Evolutionary conservation across 1,139 yeast genomes (phyloP), one percentile per base, ranked within the genome.

Genomic region (Fermentozyma sake): DNA sequence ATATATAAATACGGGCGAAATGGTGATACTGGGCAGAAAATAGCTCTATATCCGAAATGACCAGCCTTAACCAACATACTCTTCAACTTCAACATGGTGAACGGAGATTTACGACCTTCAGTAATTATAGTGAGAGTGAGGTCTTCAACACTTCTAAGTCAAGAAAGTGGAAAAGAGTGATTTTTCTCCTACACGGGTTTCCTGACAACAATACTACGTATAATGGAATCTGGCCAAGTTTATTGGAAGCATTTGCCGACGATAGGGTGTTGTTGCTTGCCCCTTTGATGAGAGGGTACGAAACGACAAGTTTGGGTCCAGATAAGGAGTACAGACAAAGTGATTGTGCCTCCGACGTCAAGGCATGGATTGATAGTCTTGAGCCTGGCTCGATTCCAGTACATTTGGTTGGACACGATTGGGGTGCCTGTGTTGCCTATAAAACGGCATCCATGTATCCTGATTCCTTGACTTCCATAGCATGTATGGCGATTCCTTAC

Each of bases 381-480:
- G 41, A 44, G 23, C 45, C 48, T 2, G 34, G 38, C 8, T 23
- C 31, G 6, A 42, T 52, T n/a, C 63, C 66, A 2, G 60, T 65
- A 5, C 68, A 65, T 37, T 36, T 66, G 19, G 46, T 66, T 12
- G 71, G 71, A 6, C 72, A 66, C 37, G 72, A 66, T 41, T 66
- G 72, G 72, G 72, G 72, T 15, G 70, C 72, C 2, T 44, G 62
- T 14, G 46, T 55, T 17, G 41, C 61, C 8, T 64, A 52, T 42
- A 60, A 61, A 35, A 45, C 63, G 2, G 64, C 69, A 3, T 45
- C 49, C 20, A 28, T 54, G 31, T 63, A 51, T 31, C 72, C 72
- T 0, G 61, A 61, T 7, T 35, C 52, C 29, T 39, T 66, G 14
- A 45, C 61, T 3, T 57, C 65, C n/a, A 47, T 55, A 36, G 61